Base-by-base conservation (phyloP, 2,329 filamentous ascomycete species). In the Hypoxylon sp. region DNA sequence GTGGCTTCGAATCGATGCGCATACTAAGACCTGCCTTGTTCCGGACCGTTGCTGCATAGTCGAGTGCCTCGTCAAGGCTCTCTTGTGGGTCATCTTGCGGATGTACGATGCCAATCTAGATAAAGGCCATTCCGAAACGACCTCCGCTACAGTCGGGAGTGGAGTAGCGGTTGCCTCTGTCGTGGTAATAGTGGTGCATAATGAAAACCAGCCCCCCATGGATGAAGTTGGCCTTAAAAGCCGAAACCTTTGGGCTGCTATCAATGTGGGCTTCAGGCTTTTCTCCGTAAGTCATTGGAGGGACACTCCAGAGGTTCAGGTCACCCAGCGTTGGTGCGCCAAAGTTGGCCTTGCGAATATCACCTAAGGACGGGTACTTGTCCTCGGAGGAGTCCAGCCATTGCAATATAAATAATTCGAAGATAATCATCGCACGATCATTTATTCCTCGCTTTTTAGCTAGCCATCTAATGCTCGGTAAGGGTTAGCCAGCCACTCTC, bases 221-320 rank as follows among this genome's bases (percentile, higher is more conserved):
- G 32, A 82, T 69, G 34, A 83, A 79, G 66, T 77, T 83, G 1
- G 78, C 78, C 56, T 82, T 78, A 70, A 79, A 83, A 0, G 75
- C 79, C 0, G 80, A 73, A 0, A 74, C 70, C 1, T 72, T 56
- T 1, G 80, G 79, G 6, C 65, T 77, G 6, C 56, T 71, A 6
- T 76, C 73, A 0, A 76, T 75, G 11, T 77, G 70, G 1, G 77
- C 77, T 52, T 81, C 79, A 1, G 77, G 77, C 68, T 77, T 79
- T 60, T 79, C 76, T 5, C 78, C 78, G 34, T 76, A 76, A 3
- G 76, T 78, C 80, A 82, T 82, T 0, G 77, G 74, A 0, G 71
- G 61, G 1, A 81, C 75, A 51, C 75, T 75, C 76, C 77, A 81
- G 25, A 67, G 52, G 1, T 72, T 71, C 9, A 78, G 70, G 32